Percentiles rank a stretch among this genome's conserved stretches.
phyloP scores from a whole-genome alignment of 805 yeast species.

The Metschnikowia amazonensis region DNA sequence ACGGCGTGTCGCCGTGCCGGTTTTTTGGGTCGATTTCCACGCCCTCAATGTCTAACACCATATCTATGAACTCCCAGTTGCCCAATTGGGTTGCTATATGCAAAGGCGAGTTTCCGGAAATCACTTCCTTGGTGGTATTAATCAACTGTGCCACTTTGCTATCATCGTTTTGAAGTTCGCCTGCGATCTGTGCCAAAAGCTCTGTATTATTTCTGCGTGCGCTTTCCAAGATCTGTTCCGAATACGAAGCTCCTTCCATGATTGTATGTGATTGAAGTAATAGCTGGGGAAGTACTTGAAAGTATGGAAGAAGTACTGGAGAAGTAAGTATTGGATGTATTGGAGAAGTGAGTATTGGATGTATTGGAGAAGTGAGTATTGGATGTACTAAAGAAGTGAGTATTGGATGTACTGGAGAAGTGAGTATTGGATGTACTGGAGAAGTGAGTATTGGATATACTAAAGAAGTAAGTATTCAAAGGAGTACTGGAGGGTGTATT shows the following conservation, averaged over 20 bases:
- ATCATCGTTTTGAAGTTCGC: slow-evolving; percentile 38
- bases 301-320: no score
- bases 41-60: slow-evolving; percentile 79
- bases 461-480: no score
- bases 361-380: no score
- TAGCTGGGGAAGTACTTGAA: no score
- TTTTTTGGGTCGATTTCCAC: slow-evolving; percentile 84
- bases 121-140: slow-evolving; percentile 61
- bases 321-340: no score
- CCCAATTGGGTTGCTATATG: slow-evolving; percentile 83
- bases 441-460: no score
- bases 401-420: no score
- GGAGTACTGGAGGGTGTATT: background rate
- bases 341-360: no score
- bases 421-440: no score
- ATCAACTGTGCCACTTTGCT: slow-evolving; percentile 46
- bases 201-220: slow-evolving; percentile 86
- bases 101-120: slow-evolving; percentile 75
- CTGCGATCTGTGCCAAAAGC: slow-evolving; percentile 55
- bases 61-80: slow-evolving; percentile 79
- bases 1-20: slow-evolving; percentile 81
- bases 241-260: slow-evolving; percentile 61
- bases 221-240: slow-evolving; percentile 78
- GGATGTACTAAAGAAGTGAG: no score
- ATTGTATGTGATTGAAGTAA: background rate